Evolutionary conservation across 306 rosid species (phyloP).

Genomic region (Begonia peltatifolia): DNA sequence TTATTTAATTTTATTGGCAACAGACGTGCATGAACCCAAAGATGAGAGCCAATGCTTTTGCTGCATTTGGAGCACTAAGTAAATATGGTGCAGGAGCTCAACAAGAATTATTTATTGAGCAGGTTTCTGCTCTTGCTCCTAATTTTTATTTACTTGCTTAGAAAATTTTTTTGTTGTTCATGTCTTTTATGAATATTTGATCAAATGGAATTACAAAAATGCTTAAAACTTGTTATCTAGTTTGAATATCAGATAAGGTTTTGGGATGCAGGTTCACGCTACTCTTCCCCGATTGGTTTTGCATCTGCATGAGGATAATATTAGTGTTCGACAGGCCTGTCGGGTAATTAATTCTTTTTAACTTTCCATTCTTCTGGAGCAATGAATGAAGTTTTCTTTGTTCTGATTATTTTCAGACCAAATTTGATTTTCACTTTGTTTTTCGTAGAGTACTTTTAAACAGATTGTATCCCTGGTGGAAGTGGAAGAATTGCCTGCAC

Average conservation of each 20-base stretch:
- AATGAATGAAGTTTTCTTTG: slow-evolving; percentile 4
- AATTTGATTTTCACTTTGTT: not conserved
- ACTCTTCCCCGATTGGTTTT: slow-evolving; percentile 77
- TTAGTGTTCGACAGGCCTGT: slow-evolving; percentile 69
- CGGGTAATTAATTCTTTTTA: slow-evolving; percentile 52
- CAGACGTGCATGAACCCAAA: slow-evolving; percentile 54
- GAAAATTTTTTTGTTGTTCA: not conserved
- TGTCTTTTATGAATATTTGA: not conserved
- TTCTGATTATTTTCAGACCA: slow-evolving; percentile 1
- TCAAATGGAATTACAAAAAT: not conserved
- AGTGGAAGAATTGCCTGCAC: slow-evolving; percentile 34
- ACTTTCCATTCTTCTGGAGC: slow-evolving; percentile 8
- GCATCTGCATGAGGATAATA: slow-evolving; percentile 75
- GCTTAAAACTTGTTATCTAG: too few relatives aligned
- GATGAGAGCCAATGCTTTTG: slow-evolving; percentile 87
- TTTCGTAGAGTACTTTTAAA: slow-evolving; percentile 53
- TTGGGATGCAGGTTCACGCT: slow-evolving; percentile 47
- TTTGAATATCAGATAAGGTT: too few relatives aligned
- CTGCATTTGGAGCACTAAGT: slow-evolving; percentile 83
- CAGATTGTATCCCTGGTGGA: slow-evolving; percentile 58
- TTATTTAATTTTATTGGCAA: slow-evolving; percentile 9
- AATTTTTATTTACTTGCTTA: not conserved
- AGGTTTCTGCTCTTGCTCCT: slow-evolving; percentile 32
- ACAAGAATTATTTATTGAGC: slow-evolving; percentile 78
- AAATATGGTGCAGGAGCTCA: slow-evolving; percentile 52